Base-by-base conservation (phyloP, 495 filamentous ascomycete genomes). In the Xylaria cubensis region DNA sequence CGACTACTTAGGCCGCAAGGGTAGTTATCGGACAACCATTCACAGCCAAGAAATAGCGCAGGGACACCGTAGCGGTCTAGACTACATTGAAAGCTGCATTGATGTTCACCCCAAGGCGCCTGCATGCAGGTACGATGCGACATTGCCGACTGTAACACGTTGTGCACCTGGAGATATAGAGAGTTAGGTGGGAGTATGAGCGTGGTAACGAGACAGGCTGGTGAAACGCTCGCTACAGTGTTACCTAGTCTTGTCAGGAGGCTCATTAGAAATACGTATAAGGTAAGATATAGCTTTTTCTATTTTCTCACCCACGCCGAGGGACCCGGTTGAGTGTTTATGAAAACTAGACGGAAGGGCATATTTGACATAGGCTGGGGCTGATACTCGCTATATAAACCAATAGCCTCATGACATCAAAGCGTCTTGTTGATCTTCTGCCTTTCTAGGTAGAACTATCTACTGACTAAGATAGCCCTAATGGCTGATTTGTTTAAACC, bases 61-160 rank as follows among this genome's bases (percentile, higher is more conserved):
- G 61, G 61, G 61, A 24, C 61, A 29, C 39, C 3, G 19, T 26
- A 36, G 46, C 29, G 64, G 64, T 67, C 64, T 55, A 53, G 64
- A 67, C 34, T 61, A 59, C 58, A 39, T 61, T 29, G 58, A 50
- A 24, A 41, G 48, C 36, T 58, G 65, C 65, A 58, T 58, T 58
- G 32, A 67, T 67, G 51, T 34, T 44, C 39, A 58, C 65, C 65
- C n/a, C 13, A 41, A 58, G 39, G 21, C 51, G 65, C 39, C 65
- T 44, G 65, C 36, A 68, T 58, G 65, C 65, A 68, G 50, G 65
- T 68, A 68, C 65, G 51, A 68, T 68, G 51, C 65, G 39, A 58
- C 65, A 19, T 58, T 19, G 13, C 32, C 65, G 15, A 15, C 50
- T 32, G 65, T 58, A 36, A 58, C 65, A 68, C 65, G 65, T 29